phyloP scores from a whole-genome alignment of 441 rosid genomes.

The Eutrema salsugineum region DNA sequence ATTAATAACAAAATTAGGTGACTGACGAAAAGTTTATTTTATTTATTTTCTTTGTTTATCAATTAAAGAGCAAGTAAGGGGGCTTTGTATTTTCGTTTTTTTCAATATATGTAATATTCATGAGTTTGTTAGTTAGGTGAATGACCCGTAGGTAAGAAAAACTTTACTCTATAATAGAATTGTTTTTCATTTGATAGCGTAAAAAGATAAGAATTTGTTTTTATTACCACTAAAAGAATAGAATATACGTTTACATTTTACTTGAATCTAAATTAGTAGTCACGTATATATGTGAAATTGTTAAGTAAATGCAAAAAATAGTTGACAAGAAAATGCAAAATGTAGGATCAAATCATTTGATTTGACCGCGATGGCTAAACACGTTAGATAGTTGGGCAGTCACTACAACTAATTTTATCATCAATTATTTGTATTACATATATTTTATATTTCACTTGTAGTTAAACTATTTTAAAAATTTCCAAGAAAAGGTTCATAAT shows the following conservation, averaged over 20 bases:
- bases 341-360: conserved; percentile 18
- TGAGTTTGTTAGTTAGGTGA: background rate
- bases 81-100: too few species aligned
- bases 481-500: background rate
- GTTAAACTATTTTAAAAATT: background rate
- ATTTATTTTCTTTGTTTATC: too few species aligned
- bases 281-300: background rate
- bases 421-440: conserved; percentile 3
- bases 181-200: background rate
- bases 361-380: conserved; percentile 30
- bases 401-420: conserved; percentile 24
- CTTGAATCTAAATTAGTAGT: background rate
- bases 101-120: background rate
- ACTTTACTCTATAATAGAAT: background rate
- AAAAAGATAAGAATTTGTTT: background rate
- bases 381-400: conserved; percentile 31
- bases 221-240: background rate
- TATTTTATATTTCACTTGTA: background rate
- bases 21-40: background rate
- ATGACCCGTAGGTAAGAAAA: background rate
- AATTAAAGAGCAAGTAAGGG: too few species aligned
- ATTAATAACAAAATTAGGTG: background rate
- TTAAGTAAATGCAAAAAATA: background rate
- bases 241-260: background rate
- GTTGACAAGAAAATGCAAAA: conserved; percentile 12